A percentile compares a stretch with the other conserved stretches of the same genome.
Conservation (phyloP, 2,329 filamentous ascomycete species). For the Rhexocercosporidium sp. region DNA sequence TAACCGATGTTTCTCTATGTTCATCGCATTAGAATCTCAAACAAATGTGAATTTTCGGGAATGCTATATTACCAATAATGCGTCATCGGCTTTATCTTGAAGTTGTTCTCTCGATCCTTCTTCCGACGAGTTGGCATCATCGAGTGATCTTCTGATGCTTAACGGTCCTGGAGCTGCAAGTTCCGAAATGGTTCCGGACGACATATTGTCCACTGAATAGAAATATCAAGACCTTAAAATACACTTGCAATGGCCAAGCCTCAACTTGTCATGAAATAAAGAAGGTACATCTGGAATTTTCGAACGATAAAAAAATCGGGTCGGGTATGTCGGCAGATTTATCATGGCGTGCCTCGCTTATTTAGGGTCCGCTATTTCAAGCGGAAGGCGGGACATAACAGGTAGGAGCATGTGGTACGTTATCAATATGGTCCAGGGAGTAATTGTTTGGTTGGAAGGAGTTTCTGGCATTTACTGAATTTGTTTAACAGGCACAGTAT, state of each 20-base stretch:
- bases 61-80: not conserved
- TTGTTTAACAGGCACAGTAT: no score
- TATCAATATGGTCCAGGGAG: no score
- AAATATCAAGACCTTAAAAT: not conserved
- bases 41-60: not conserved
- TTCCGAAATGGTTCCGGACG: not conserved
- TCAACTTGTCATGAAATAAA: not conserved
- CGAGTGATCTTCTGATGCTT: no score
- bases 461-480: no score
- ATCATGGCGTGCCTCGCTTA: constrained; percentile 4
- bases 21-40: not conserved
- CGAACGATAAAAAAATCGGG: not conserved
- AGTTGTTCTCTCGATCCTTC: not conserved
- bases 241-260: not conserved
- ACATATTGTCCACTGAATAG: not conserved
- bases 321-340: not conserved
- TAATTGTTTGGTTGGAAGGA: no score
- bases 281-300: not conserved
- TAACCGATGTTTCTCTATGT: constrained; percentile 55
- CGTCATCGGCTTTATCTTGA: constrained; percentile 5
- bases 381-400: no score
- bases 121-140: not conserved
- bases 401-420: no score
- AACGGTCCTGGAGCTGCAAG: not conserved
- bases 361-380: not conserved